Percentiles rank a stretch among this genome's conserved stretches.
phyloP scores from a whole-genome alignment of 2,329 filamentous ascomycete genomes.

The Sclerotinia minor region DNA sequence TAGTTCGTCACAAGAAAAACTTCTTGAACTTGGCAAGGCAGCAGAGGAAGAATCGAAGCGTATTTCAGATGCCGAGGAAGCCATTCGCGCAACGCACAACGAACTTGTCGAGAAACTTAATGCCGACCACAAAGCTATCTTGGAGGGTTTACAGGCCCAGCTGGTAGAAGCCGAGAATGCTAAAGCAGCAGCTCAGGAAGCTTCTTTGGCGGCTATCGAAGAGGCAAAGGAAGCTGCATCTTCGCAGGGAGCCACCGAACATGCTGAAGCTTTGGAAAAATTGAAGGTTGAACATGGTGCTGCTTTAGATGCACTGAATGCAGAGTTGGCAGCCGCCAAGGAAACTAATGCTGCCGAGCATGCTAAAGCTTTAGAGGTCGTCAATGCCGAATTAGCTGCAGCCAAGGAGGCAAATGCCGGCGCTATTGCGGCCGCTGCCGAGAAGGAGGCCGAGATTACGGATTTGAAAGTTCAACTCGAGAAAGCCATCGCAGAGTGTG shows the following conservation, averaged over 20 bases:
- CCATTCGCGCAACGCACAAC: conserved; percentile 47
- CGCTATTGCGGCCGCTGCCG: conserved; percentile 40
- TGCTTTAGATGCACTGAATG: conserved; percentile 36
- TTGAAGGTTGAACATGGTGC: conserved; percentile 43
- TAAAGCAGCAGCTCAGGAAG: conserved; percentile 33
- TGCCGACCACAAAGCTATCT: conserved; percentile 35
- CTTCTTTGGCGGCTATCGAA: conserved; percentile 38
- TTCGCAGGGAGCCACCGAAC: conserved; percentile 37
- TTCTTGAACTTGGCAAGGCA: conserved; percentile 55
- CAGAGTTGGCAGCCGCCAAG: conserved; percentile 51
- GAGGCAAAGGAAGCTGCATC: conserved; percentile 38
- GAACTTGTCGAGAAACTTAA: conserved; percentile 48
- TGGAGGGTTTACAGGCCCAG: conserved; percentile 37
- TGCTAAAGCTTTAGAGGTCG: conserved; percentile 31
- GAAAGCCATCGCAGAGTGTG: conserved; percentile 39
- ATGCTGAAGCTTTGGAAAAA: conserved; percentile 46
- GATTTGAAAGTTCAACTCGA: conserved; percentile 46
- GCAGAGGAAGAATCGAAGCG: conserved; percentile 47
- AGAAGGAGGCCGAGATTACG: conserved; percentile 42
- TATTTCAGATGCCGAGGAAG: conserved; percentile 45
- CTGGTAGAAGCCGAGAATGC: conserved; percentile 37
- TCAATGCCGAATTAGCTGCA: conserved; percentile 47
- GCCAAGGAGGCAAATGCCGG: conserved; percentile 50
- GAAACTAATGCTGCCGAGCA: conserved; percentile 45
- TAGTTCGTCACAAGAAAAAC: conserved; percentile 55